A percentile compares a stretch with the other conserved stretches of the same genome.
These are phyloP conservation scores for Ascomycota sp. DNA, from an alignment of 2,329 filamentous ascomycete species.

Conservation along the genomic window DNA sequence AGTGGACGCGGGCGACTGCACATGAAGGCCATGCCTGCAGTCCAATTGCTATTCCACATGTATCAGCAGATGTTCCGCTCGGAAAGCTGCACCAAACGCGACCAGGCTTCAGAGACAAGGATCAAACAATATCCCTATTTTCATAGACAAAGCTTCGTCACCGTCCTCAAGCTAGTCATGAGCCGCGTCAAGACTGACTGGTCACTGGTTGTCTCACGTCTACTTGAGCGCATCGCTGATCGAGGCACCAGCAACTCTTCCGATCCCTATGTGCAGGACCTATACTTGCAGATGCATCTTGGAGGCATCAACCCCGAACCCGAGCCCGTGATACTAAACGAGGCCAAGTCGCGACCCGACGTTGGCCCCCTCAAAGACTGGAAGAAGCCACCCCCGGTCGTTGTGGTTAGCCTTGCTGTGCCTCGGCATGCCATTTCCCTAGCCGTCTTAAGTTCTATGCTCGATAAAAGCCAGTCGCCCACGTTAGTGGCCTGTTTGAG, in stretches of 20 bases:
- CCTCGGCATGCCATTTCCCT: slow-evolving; percentile 9
- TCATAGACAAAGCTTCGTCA: slow-evolving; percentile 17
- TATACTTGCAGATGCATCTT: slow-evolving; percentile 14
- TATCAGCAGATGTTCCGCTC: slow-evolving; percentile 23
- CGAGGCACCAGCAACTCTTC: too few species aligned
- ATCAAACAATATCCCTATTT: slow-evolving; percentile 9
- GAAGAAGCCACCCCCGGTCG: slow-evolving; percentile 13
- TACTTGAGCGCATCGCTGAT: slow-evolving; percentile 10
- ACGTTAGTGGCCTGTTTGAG: slow-evolving; percentile 11
- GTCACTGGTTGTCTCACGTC: slow-evolving; percentile 7
- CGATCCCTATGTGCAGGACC: slow-evolving; percentile 10
- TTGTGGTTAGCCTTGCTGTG: slow-evolving; percentile 16
- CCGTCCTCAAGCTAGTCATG: slow-evolving; percentile 16
- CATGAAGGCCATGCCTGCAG: slow-evolving; percentile 17
- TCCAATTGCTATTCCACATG: slow-evolving; percentile 15
- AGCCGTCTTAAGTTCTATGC: slow-evolving; percentile 6
- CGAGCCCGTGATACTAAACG: slow-evolving; percentile 9
- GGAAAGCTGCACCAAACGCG: slow-evolving; percentile 10
- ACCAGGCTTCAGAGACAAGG: not conserved
- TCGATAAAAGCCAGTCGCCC: slow-evolving; percentile 6
- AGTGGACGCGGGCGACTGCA: slow-evolving; percentile 6
- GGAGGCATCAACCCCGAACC: slow-evolving; percentile 12
- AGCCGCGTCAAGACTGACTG: slow-evolving; percentile 14
- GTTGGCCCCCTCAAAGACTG: slow-evolving; percentile 14
- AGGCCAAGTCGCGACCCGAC: slow-evolving; percentile 4